phyloP scores from a whole-genome alignment of 208 protist species.

The Blechomonas ayalai region DNA sequence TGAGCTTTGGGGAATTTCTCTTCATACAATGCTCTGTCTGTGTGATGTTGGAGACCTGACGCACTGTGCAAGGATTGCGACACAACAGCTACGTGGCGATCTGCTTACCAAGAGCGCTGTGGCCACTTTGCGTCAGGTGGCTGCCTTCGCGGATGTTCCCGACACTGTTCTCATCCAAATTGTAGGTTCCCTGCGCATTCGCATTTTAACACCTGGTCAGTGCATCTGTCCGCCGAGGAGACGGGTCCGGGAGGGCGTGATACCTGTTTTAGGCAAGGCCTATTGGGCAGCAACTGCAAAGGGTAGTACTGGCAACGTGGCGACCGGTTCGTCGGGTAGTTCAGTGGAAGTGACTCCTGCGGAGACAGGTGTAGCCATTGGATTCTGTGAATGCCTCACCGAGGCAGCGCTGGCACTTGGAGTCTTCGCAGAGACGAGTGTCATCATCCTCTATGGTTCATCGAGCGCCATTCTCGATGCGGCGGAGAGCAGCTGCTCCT shows the following conservation, averaged over 20 bases:
- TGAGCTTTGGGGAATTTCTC: slow-evolving; percentile 45
- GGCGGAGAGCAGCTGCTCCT: slow-evolving; percentile 4
- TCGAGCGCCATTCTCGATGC: slow-evolving; percentile 8
- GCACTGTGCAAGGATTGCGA: slow-evolving; percentile 16
- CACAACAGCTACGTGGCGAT: slow-evolving; percentile 10
- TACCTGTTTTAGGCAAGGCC: not conserved
- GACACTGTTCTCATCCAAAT: slow-evolving; percentile 18
- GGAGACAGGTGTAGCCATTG: not conserved
- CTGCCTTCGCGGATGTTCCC: slow-evolving; percentile 28
- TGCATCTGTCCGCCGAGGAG: slow-evolving; percentile 11
- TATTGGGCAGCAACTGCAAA: not conserved
- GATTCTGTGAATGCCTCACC: too few relatives aligned
- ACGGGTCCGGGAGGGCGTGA: not conserved
- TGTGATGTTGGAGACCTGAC: slow-evolving; percentile 21
- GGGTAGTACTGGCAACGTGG: slow-evolving; percentile 1
- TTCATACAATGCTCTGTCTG: slow-evolving; percentile 10
- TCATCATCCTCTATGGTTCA: too few relatives aligned
- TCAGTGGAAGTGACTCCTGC: not conserved
- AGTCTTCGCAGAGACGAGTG: too few relatives aligned
- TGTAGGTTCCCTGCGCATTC: slow-evolving; percentile 16
- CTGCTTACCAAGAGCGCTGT: not conserved
- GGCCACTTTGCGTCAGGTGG: slow-evolving; percentile 18
- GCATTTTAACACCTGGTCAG: slow-evolving; percentile 30
- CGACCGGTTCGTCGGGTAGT: not conserved
- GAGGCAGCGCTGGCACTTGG: not conserved